Evolutionary conservation across 2,329 filamentous ascomycete species (phyloP).

Genomic region (Fonsecaea multimorphosa): DNA sequence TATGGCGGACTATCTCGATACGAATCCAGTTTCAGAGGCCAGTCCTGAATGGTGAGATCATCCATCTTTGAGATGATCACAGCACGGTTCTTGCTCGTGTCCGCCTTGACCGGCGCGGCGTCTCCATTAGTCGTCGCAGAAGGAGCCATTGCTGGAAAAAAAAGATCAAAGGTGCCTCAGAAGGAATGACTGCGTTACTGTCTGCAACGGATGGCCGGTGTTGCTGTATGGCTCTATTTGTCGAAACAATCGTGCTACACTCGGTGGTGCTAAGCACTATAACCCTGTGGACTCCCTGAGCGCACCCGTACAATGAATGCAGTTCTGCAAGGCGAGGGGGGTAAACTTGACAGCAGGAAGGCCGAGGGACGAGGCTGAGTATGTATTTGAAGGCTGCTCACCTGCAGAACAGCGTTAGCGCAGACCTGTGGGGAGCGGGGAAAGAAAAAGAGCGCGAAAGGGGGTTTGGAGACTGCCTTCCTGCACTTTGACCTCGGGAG

Average conservation of each 20-base stretch:
- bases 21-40: constrained; percentile 10
- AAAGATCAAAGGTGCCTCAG: not conserved
- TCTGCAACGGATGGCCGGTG: not conserved
- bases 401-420: not conserved
- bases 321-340: no score
- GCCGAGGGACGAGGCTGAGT: constrained; percentile 3
- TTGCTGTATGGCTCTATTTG: no score
- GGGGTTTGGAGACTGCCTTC: not conserved
- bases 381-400: not conserved
- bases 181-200: not conserved
- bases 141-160: not conserved
- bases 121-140: not conserved
- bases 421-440: not conserved
- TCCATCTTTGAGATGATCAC: constrained; percentile 3
- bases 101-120: not conserved
- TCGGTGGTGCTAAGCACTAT: no score
- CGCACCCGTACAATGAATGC: no score
- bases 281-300: no score
- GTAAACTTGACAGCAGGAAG: not conserved
- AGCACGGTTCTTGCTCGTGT: not conserved
- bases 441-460: not conserved
- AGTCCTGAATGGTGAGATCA: not conserved
- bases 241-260: no score
- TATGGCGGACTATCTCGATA: constrained; percentile 1
- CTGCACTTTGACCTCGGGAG: not conserved